These are phyloP conservation scores for Pichia sp. DNA, from an alignment of 1,139 yeast species.

Conservation along the genomic window DNA sequence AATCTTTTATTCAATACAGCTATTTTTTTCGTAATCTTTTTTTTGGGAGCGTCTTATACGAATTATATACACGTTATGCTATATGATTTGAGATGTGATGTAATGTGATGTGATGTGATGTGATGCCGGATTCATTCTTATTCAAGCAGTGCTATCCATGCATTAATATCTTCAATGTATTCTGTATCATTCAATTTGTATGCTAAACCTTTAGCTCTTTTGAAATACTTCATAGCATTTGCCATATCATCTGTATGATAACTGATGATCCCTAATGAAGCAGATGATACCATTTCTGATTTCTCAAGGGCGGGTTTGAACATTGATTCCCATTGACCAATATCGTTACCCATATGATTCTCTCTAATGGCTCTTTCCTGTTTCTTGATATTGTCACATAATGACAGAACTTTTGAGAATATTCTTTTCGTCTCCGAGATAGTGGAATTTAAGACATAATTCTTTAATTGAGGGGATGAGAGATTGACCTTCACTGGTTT, in stretches of 20 bases:
- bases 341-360: slow-evolving; percentile 8
- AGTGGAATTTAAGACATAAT: slow-evolving; percentile 12
- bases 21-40: not conserved
- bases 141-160: slow-evolving; percentile 14
- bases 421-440: slow-evolving; percentile 13
- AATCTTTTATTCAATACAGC: not conserved
- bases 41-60: not conserved
- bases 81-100: too few relatives aligned
- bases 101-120: not conserved
- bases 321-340: slow-evolving; percentile 12
- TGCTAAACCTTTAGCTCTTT: slow-evolving; percentile 16
- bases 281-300: slow-evolving; percentile 19
- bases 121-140: not conserved
- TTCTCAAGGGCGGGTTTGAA: slow-evolving; percentile 16
- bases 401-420: slow-evolving; percentile 11
- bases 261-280: slow-evolving; percentile 16
- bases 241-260: slow-evolving; percentile 8
- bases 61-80: not conserved
- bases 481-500: slow-evolving; percentile 8
- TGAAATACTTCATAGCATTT: slow-evolving; percentile 13
- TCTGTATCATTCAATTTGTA: slow-evolving; percentile 11
- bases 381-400: slow-evolving; percentile 15
- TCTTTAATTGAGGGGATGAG: slow-evolving; percentile 10
- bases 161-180: slow-evolving; percentile 14
- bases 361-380: slow-evolving; percentile 7